These are phyloP conservation scores for Magnaporthiopsis rhizophila DNA, from an alignment of 2,329 filamentous ascomycete species.

Conservation along the genomic window DNA sequence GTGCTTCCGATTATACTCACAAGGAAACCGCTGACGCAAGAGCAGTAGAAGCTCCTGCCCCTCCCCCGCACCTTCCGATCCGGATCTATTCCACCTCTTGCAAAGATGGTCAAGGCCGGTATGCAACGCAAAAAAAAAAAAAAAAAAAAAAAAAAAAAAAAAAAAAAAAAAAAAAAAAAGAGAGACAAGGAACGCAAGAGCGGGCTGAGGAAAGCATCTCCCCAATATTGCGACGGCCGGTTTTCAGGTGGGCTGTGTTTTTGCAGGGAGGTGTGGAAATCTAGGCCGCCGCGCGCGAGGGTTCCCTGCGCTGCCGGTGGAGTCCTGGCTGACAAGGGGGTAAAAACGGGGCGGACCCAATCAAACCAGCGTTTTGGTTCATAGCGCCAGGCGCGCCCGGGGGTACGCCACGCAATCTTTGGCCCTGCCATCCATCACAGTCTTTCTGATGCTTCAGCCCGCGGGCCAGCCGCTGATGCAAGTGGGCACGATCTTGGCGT, in stretches of 20 bases:
- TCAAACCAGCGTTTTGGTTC: not conserved
- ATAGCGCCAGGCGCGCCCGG: not conserved
- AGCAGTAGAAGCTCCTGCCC: conserved; percentile 12
- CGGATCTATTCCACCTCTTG: conserved; percentile 6
- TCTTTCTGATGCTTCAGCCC: too few relatives aligned
- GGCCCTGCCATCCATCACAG: too few relatives aligned
- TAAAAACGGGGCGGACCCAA: not conserved
- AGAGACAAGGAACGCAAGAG: not conserved
- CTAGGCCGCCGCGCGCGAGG: too few relatives aligned
- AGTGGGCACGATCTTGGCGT: not conserved
- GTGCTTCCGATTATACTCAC: not conserved
- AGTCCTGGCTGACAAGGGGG: not conserved
- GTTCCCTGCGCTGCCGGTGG: too few relatives aligned
- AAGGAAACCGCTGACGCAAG: not conserved
- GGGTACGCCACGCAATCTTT: not conserved
- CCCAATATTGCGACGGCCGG: not conserved
- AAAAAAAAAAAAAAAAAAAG: not conserved
- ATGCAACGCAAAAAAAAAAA: conserved; percentile 9
- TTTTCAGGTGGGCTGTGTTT: not conserved
- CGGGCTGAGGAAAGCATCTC: not conserved
- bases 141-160: too few relatives aligned
- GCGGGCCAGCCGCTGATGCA: too few relatives aligned
- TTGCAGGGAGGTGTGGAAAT: not conserved
- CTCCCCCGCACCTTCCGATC: conserved; percentile 15
- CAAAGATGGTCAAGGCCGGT: conserved; percentile 33